Base-by-base conservation (phyloP, 768 basidiomycete genomes). In the Tylopilus subfusipes region DNA sequence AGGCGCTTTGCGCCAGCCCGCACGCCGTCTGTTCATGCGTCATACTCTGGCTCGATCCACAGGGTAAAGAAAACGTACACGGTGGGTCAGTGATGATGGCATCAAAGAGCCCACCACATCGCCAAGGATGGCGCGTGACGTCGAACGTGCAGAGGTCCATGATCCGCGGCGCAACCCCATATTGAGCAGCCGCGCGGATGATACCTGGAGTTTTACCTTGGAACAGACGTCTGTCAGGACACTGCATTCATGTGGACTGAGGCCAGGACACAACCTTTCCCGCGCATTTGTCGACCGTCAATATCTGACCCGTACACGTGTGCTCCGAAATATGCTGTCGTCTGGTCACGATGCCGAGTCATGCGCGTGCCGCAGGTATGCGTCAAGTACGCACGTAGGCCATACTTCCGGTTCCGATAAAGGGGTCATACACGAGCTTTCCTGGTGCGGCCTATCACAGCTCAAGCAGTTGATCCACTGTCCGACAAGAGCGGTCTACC, bases 231-330 rank as follows among this genome's bases (percentile, higher is more conserved):
- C 39, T 51, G 50, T 55, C 30, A 55, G 42, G 31, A 47, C 4
- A n/a, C 18, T 8, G 12, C 18, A 36, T 31, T 19, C 5, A 6
- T 10, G 19, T 22, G 44, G 33, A 45, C 22, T 7, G 48, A 22
- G 12, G 25, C 5, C 2, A 49, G 25, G 21, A 33, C 25, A 3
- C 50, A 59, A 88, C 93, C 82, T 80, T 92, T 96, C 18, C 97
- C 97, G 55, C 93, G 78, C 88, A 98, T 95, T 67, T 98, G 96
- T 39, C 97, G 80, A 0, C 97, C 97, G 64, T 98, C 96, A 46
- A 99, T 98, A 68, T 98, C 97, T 18, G 92, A 94, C 18, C 96
- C 97, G 52, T 90, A 84, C 1, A 94, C 82, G 25, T 84, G 70
- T 1, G 94, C 87, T 2, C 97, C 97, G 60, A 95, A 98, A 63